A percentile compares a stretch with the other conserved stretches of the same genome.
Evolutionary conservation across 2,329 filamentous ascomycete genomes (phyloP).

Genomic region (Plectosphaerella plurivora): DNA sequence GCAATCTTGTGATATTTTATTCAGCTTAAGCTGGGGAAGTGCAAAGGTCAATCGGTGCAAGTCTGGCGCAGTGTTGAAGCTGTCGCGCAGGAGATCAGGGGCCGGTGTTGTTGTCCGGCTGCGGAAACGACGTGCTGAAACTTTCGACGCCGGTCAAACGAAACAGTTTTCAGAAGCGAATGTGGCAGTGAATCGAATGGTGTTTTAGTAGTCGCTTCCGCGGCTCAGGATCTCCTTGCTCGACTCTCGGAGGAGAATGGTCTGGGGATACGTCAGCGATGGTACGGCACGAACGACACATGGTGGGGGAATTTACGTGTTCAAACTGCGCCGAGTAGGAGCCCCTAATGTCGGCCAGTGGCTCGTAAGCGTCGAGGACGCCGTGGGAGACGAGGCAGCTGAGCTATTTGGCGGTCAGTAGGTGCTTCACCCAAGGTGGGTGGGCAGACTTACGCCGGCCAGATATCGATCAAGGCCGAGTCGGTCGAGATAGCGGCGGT

Average conservation of each 20-base stretch:
- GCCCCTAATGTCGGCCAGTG: constrained; percentile 52
- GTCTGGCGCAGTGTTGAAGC: too few species aligned
- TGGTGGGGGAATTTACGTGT: constrained; percentile 31
- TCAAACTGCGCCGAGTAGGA: constrained; percentile 64
- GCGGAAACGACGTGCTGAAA: too few species aligned
- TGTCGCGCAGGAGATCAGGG: too few species aligned
- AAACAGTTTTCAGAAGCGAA: too few species aligned
- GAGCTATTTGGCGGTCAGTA: constrained; percentile 33
- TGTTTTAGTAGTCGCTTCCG: constrained; percentile 43
- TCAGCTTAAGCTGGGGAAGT: too few species aligned
- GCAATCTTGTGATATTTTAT: too few species aligned
- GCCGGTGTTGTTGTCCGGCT: too few species aligned
- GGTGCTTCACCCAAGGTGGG: fast-evolving
- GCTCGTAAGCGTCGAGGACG: constrained; percentile 52
- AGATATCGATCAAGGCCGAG: constrained; percentile 56
- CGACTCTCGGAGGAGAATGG: constrained; percentile 37
- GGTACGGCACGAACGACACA: neutral
- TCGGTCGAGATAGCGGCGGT: constrained; percentile 58
- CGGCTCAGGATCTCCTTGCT: constrained; percentile 49
- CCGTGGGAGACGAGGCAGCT: constrained; percentile 53
- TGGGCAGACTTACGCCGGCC: constrained; percentile 41
- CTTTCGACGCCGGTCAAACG: too few species aligned
- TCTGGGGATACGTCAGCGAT: constrained; percentile 25
- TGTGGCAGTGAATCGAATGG: too few species aligned
- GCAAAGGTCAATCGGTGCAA: too few species aligned